Evolutionary conservation across 805 yeast genomes (phyloP), one percentile per base, ranked within the genome.

Genomic region (Yamadazyma kitorensis): DNA sequence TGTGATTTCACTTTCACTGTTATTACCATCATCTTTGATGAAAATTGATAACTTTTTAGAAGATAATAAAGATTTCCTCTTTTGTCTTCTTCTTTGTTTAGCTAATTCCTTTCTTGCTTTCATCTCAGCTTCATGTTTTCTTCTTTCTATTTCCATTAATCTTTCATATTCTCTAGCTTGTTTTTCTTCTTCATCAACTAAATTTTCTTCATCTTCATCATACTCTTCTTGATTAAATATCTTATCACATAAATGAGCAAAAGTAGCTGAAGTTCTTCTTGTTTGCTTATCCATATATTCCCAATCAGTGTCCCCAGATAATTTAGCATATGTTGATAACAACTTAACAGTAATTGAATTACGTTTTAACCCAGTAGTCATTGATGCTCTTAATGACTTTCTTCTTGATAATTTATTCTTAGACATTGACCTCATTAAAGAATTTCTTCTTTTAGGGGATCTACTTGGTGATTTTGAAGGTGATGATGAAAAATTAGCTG

Each of bases 161-260:
- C 70, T 59, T 50, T 74, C 79, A 42, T 67, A 68, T 39, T 62
- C 74, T 29, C 41, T 52, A n/a, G 68, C 71, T 37, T 54, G 54
- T 41, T 49, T 61, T 41, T 67, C 72, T 42, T 66, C 73, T 30
- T 57, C 65, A 41, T 65, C 72, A 9, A 62, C 54, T 41, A 66
- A 57, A 28, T 50, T 55, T 39, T 61, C 71, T 40, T 78, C 84
- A 33, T 70, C 76, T 44, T 71, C 73, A 31, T 61, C 57, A 42
- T 66, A 65, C 3, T 54, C 60, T 49, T 81, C 88, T 55, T 81
- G 83, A 48, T 76, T 82, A 65, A 83, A 83, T 38, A 83, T 76
- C 56, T 76, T 79, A 59, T 83, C 91, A 64, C 87, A 81, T 27
- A 83, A 63, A 2, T 83, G 74, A 9, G 88, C 93, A 64, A 83